Percentiles rank a stretch among this genome's conserved stretches.
These are phyloP conservation scores for Phoma sp. DNA, from an alignment of 2,329 filamentous ascomycete species.

Conservation along the genomic window DNA sequence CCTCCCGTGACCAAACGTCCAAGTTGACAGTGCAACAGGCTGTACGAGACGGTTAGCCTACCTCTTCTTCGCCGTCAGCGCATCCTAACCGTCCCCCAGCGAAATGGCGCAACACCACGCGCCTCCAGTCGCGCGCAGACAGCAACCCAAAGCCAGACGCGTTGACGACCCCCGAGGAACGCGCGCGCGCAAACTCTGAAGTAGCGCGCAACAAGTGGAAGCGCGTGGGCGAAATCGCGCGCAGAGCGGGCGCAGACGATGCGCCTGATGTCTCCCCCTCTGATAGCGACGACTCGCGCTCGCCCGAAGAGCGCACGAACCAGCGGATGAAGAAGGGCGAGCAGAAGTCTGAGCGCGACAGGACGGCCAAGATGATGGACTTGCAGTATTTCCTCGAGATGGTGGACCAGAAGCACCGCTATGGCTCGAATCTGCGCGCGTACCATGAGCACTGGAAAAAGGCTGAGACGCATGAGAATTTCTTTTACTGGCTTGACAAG, in stretches of 20 bases:
- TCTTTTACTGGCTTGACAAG: conserved; percentile 92
- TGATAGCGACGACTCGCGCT: conserved; percentile 48
- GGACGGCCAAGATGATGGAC: conserved; percentile 80
- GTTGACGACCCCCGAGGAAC: conserved; percentile 33
- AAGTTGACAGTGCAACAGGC: conserved; percentile 46
- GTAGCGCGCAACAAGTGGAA: conserved; percentile 76
- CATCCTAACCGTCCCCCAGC: conserved; percentile 51
- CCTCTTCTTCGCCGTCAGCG: conserved; percentile 14
- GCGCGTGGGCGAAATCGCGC: conserved; percentile 73
- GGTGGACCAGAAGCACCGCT: conserved; percentile 86
- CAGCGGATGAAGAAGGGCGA: conserved; percentile 52
- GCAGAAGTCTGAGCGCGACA: conserved; percentile 65
- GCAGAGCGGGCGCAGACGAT: conserved; percentile 75
- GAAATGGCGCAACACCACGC: conserved; percentile 61
- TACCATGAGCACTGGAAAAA: conserved; percentile 89
- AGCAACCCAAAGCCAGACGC: conserved; percentile 33
- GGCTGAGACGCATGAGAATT: conserved; percentile 80
- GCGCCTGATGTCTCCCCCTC: conserved; percentile 58
- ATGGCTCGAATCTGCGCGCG: conserved; percentile 79
- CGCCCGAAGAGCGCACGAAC: conserved; percentile 43
- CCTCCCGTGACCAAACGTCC: background rate
- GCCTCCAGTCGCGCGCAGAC: conserved; percentile 51
- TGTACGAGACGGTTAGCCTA: conserved; percentile 56
- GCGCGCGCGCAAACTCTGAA: conserved; percentile 39
- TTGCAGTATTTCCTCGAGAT: conserved; percentile 86